Evolutionary conservation across 2,329 filamentous ascomycete genomes (phyloP), one percentile per base, ranked within the genome.

Genomic region (Pseudogymnoascus sp.): DNA sequence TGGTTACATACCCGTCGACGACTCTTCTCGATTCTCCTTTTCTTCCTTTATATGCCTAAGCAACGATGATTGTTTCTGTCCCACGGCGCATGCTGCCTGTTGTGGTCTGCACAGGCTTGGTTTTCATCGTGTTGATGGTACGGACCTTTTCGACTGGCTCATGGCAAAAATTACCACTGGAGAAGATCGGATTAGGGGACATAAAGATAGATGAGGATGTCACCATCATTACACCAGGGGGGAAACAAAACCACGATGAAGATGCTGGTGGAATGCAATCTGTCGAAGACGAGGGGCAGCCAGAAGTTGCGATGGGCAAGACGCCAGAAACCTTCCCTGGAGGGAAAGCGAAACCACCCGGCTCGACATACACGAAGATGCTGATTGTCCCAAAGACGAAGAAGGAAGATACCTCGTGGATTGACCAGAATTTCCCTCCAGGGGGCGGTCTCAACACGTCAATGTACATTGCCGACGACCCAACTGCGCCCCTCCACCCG

Each of bases 401-500:
- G 50, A n/a, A 12, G n/a, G 50, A 43, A 47, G 65, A 68, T 33
- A 62, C 64, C 2, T 22, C 39, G 3, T 70, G 68, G 68, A 65
- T 70, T 4, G 58, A 61, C 3, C 59, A 66, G 9, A 63, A 67
- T 33, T 68, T 69, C 57, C 57, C 57, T 18, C 71, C 18, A 14
- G 41, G 53, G 4, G 47, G 37, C 14, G 1, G 11, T 53, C 6
- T 63, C 25, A 57, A 63, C 12, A 33, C 33, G 18, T 43, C 25
- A 33, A 59, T 62, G 33, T 72, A 71, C 47, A 64, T 61, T 5
- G 70, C 66, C 11, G 65, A 71, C 36, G 66, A 69, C 53, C 53
- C 63, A 2, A 57, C 57, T 3, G 66, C 70, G 1, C 72, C 75
- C 22, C 68, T 80, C 18, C 80, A 81, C 66, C 75, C 81, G 0